These are phyloP conservation scores for Umbellularia californica DNA, from an alignment of 164 flowering plant species.

Conservation along the genomic window DNA sequence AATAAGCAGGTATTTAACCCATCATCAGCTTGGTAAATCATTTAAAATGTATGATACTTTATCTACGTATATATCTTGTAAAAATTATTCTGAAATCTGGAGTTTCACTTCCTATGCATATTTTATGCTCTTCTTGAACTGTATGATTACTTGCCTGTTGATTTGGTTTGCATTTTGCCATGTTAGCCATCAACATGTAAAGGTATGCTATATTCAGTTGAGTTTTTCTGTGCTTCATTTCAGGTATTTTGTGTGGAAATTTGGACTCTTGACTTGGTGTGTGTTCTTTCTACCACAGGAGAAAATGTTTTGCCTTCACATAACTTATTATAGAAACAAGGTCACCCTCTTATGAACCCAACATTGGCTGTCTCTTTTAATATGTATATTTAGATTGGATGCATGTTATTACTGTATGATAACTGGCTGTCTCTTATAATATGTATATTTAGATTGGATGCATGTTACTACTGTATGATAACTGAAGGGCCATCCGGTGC, in stretches of 20 bases:
- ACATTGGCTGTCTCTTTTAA: neutral
- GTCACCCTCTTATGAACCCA: neutral
- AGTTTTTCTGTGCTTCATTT: neutral
- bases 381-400: neutral
- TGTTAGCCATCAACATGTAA: constrained; percentile 3
- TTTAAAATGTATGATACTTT: neutral
- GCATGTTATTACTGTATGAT: neutral
- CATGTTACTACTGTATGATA: too few relatives aligned
- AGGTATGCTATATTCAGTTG: neutral
- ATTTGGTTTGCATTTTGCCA: neutral
- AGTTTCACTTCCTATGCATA: neutral
- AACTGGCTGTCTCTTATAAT: neutral
- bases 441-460: neutral
- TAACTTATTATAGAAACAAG: too few relatives aligned
- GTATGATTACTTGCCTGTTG: neutral
- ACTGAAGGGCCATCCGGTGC: neutral
- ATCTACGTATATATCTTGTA: neutral
- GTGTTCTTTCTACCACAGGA: neutral
- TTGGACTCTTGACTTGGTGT: too few relatives aligned
- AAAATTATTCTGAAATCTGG: neutral
- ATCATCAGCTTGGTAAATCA: neutral
- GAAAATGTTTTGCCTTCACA: neutral
- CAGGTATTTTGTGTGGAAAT: too few relatives aligned
- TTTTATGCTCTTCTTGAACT: neutral
- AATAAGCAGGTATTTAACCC: neutral